Conservation (phyloP, 139 green algal genomes). For the Micromonas pusilla region DNA sequence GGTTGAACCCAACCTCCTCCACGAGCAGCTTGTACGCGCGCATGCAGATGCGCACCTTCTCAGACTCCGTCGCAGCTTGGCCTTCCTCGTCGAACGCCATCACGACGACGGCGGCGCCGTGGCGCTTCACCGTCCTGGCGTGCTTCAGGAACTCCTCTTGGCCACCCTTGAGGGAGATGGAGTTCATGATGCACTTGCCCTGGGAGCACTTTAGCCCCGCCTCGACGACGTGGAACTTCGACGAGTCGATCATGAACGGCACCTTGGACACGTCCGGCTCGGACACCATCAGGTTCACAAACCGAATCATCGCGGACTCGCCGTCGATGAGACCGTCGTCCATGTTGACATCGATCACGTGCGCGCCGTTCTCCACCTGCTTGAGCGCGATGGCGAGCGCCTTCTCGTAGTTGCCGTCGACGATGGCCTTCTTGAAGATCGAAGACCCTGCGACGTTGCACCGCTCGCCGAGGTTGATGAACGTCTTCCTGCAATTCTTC, state of each 20-base stretch:
- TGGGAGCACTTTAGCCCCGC: conserved; percentile 91
- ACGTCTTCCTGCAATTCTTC: conserved; percentile 70
- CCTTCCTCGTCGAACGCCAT: conserved; percentile 98
- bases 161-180: conserved; percentile 95
- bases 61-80: conserved; percentile 41
- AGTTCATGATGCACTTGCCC: conserved; percentile 98
- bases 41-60: conserved; percentile 82
- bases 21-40: conserved; percentile 91
- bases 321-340: conserved; percentile 95
- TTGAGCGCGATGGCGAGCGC: conserved; percentile 80
- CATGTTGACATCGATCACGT: conserved; percentile 99
- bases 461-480: conserved; percentile 92
- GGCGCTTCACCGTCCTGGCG: conserved; percentile 68
- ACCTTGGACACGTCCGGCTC: conserved; percentile 84
- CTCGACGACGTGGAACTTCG: conserved; percentile 96
- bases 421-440: conserved; percentile 95
- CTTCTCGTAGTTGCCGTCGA: conserved; percentile 91
- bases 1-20: conserved; percentile 87
- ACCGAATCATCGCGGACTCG: conserved; percentile 87
- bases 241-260: conserved; percentile 98
- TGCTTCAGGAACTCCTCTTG: conserved; percentile 84
- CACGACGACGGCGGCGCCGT: conserved; percentile 91
- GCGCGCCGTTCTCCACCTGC: conserved; percentile 65
- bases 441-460: conserved; percentile 94
- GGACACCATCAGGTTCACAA: conserved; percentile 90